A percentile compares a stretch with the other conserved stretches of the same genome.
These are phyloP conservation scores for Garcia nutans DNA, from an alignment of 345 rosid genomes.

Conservation along the genomic window DNA sequence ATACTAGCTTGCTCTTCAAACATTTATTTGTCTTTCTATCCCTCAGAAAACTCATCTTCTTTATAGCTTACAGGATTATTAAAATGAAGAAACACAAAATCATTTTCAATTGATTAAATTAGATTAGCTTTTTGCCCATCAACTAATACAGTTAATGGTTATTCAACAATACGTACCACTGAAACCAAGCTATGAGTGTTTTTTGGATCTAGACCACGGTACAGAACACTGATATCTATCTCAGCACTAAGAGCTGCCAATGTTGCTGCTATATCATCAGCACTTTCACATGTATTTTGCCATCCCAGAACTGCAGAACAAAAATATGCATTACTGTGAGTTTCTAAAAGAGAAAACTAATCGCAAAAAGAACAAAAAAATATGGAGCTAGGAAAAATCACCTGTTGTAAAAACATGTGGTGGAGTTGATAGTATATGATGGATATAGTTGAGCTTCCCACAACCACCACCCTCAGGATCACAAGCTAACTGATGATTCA, in stretches of 20 bases:
- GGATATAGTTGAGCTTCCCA: slow-evolving; percentile 77
- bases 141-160: neutral
- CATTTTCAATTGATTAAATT: neutral
- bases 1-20: neutral
- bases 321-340: slow-evolving; percentile 1
- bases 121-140: neutral
- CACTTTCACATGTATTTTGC: slow-evolving; percentile 89
- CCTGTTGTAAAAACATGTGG: slow-evolving; percentile 91
- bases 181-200: slow-evolving; percentile 68
- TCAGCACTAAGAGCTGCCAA: slow-evolving; percentile 70
- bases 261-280: slow-evolving; percentile 80
- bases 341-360: slow-evolving; percentile 10
- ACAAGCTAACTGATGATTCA: slow-evolving; percentile 89
- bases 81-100: neutral
- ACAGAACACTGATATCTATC: slow-evolving; percentile 80
- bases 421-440: slow-evolving; percentile 66
- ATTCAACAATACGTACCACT: slow-evolving; percentile 52
- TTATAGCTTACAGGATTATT: slow-evolving; percentile 12
- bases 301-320: slow-evolving; percentile 82
- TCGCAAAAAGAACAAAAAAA: slow-evolving; percentile 8
- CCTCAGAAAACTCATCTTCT: slow-evolving; percentile 1
- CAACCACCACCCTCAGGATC: slow-evolving; percentile 85
- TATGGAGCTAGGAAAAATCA: slow-evolving; percentile 17
- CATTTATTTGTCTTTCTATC: neutral
- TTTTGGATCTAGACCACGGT: slow-evolving; percentile 75